Conservation (phyloP, 768 basidiomycete species). For the Panellus pusillus region DNA sequence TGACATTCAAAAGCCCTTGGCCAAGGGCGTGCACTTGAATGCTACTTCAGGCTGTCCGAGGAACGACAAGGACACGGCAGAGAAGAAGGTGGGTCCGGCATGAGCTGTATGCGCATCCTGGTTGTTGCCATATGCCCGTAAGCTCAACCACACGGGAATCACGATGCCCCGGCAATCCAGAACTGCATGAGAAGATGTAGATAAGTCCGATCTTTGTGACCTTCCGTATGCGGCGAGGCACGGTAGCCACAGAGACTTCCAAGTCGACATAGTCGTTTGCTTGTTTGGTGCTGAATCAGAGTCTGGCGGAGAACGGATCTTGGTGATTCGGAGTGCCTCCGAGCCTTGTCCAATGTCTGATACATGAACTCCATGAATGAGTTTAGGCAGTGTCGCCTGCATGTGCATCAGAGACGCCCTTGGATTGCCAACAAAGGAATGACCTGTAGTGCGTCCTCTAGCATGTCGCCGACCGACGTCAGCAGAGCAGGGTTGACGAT, state of each 20-base stretch:
- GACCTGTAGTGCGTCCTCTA: slow-evolving; percentile 56
- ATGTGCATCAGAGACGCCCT: not conserved
- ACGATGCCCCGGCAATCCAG: slow-evolving; percentile 48
- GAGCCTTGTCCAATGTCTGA: slow-evolving; percentile 69
- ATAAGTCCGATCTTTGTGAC: slow-evolving; percentile 47
- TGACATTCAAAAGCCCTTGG: slow-evolving; percentile 67
- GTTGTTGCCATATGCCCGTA: slow-evolving; percentile 62
- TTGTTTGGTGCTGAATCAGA: slow-evolving; percentile 26
- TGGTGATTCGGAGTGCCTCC: slow-evolving; percentile 68
- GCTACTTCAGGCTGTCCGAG: slow-evolving; percentile 70
- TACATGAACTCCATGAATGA: slow-evolving; percentile 63
- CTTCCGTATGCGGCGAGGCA: slow-evolving; percentile 46
- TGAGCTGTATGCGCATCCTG: slow-evolving; percentile 68
- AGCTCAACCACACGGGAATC: slow-evolving; percentile 72
- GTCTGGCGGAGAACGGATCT: slow-evolving; percentile 52
- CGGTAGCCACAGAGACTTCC: slow-evolving; percentile 73
- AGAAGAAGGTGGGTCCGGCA: slow-evolving; percentile 67
- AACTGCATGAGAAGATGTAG: slow-evolving; percentile 71
- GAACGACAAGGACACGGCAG: slow-evolving; percentile 53
- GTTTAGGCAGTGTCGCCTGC: slow-evolving; percentile 44
- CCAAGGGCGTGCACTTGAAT: slow-evolving; percentile 64
- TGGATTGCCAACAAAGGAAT: not conserved
- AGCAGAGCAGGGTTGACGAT: slow-evolving; percentile 72
- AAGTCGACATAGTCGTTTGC: slow-evolving; percentile 60
- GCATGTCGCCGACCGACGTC: slow-evolving; percentile 56